phyloP scores from a whole-genome alignment of 2,329 filamentous ascomycete species.

The Exophiala lecanii-corni region DNA sequence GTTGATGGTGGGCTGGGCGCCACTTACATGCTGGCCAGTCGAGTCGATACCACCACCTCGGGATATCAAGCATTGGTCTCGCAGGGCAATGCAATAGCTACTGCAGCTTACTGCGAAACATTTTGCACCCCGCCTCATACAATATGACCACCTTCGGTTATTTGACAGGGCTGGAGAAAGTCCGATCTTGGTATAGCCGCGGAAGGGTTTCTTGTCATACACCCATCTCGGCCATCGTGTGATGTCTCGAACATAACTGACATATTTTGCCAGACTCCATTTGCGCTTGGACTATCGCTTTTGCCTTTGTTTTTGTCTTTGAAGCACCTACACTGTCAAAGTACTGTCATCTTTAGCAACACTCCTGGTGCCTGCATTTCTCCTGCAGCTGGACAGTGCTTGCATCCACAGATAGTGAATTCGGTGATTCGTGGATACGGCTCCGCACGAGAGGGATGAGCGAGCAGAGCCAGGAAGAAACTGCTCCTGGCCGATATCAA shows the following conservation, averaged over 20 bases:
- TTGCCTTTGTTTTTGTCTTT: slow-evolving; percentile 11
- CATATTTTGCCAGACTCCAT: slow-evolving; percentile 12
- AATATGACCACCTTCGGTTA: slow-evolving; percentile 1
- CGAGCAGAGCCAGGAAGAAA: not conserved
- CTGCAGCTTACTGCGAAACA: slow-evolving; percentile 1
- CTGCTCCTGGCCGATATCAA: not conserved
- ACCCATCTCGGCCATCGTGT: slow-evolving; percentile 8
- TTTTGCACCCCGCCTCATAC: slow-evolving; percentile 1
- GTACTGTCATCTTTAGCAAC: slow-evolving; percentile 15
- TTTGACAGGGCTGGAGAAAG: slow-evolving; percentile 1
- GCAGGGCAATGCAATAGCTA: not conserved
- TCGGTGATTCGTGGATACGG: slow-evolving; percentile 12
- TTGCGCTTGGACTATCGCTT: slow-evolving; percentile 13
- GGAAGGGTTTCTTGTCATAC: slow-evolving; percentile 11
- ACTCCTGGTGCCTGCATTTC: slow-evolving; percentile 15
- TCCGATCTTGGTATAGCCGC: slow-evolving; percentile 10
- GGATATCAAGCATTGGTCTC: not conserved
- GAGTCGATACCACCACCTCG: slow-evolving; percentile 4
- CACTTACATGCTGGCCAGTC: slow-evolving; percentile 1
- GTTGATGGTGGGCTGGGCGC: slow-evolving; percentile 9
- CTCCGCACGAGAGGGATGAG: not conserved
- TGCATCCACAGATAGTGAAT: slow-evolving; percentile 8
- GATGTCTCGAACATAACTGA: slow-evolving; percentile 11
- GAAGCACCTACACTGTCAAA: slow-evolving; percentile 11
- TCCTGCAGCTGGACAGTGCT: slow-evolving; percentile 18